Conservation (phyloP, 2,329 filamentous ascomycete species). For the Juglanconis sp. region DNA sequence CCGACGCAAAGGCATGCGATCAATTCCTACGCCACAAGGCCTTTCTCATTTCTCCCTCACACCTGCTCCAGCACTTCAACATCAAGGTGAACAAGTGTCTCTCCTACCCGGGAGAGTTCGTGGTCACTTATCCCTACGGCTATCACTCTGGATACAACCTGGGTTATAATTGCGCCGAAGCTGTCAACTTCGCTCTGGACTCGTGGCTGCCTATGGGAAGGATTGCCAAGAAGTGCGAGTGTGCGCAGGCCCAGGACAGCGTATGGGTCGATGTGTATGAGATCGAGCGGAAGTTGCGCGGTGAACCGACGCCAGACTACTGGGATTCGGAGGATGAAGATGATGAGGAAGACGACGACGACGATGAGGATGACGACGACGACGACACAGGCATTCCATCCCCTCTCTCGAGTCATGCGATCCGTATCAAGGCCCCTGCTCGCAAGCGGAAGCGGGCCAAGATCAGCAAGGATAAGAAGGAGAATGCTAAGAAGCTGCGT, state of each 20-base stretch:
- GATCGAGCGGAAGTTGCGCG: slow-evolving; percentile 88
- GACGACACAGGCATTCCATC: slow-evolving; percentile 70
- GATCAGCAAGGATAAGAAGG: slow-evolving; percentile 41
- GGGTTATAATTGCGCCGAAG: slow-evolving; percentile 97
- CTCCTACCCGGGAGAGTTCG: slow-evolving; percentile 94
- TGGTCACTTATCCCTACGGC: slow-evolving; percentile 97
- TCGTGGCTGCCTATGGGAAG: slow-evolving; percentile 93
- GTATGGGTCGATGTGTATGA: slow-evolving; percentile 98
- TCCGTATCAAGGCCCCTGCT: slow-evolving; percentile 57
- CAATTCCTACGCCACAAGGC: slow-evolving; percentile 98
- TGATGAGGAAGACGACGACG: slow-evolving; percentile 63
- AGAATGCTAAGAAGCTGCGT: slow-evolving; percentile 71
- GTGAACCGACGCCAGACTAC: slow-evolving; percentile 75
- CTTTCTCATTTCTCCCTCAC: slow-evolving; percentile 88
- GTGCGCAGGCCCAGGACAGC: slow-evolving; percentile 90
- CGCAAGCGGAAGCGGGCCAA: slow-evolving; percentile 67
- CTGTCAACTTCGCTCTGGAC: slow-evolving; percentile 95
- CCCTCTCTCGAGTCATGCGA: slow-evolving; percentile 70
- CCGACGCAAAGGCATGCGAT: slow-evolving; percentile 90
- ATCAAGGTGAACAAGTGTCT: slow-evolving; percentile 96
- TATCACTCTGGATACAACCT: slow-evolving; percentile 98
- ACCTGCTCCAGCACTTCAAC: slow-evolving; percentile 81
- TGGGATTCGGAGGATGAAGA: slow-evolving; percentile 74
- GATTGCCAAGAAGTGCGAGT: slow-evolving; percentile 95
- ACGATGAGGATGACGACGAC: slow-evolving; percentile 57